Base-by-base conservation (phyloP, 148 eudicot genomes). In the Camellia granthamiana region DNA sequence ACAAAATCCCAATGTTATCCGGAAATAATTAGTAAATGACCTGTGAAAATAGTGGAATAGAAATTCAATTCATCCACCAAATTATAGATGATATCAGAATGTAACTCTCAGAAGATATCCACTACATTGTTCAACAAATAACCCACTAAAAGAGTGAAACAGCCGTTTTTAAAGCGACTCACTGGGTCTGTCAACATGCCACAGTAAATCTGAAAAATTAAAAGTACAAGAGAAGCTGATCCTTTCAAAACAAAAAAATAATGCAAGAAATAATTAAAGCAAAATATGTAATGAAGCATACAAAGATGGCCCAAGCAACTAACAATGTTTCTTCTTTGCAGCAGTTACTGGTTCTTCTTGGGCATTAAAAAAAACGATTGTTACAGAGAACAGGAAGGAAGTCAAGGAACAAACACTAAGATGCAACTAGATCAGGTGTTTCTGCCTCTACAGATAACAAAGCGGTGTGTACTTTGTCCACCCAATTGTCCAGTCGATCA, bases 401-500 rank as follows among this genome's bases (percentile, higher is more conserved):
- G 10, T 12, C 52, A 15, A 46, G n/a, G 60, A 81, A 43, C 6
- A 7, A 63, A 55, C 59, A 47, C 87, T 78, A 94, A 1, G 92
- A 85, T 19, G 94, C 90, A 46, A 95, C 89, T 59, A 93, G 77
- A 84, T 95, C 99, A 49, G 97, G 99, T 49, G 97, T 93, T 80
- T 95, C 99, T 10, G 99, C 97, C 81, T 95, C 99, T 58, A 95
- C 93, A 0, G 99, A 93, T 78, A 90, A 72, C 86, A 95, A 85
- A 69, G 99, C 90, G 5, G 97, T 87, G 86, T 89, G 90, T 12
- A 95, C 99, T 86, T 95, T 95, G 42, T 84, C 94, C 74, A 93
- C 63, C 99, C 99, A 95, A 74, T 64, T 85, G 83, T 92, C 97
- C 61, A 95, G 83, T 42, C 95, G 88, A 75, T 92, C 95, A 69